These are phyloP conservation scores for Pichia sp. DNA, from an alignment of 1,139 yeast species.

Conservation along the genomic window DNA sequence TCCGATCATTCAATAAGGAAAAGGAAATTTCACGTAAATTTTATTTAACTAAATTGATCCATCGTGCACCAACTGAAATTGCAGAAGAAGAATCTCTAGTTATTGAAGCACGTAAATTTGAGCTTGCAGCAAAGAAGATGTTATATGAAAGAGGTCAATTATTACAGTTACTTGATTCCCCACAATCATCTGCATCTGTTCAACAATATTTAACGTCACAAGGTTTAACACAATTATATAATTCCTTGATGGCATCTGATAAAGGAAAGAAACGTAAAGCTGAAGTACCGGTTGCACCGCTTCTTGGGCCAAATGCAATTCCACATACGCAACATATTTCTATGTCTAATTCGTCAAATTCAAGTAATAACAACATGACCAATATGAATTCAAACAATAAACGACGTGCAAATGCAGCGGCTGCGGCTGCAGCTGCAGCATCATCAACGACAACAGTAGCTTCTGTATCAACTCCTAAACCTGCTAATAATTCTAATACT, in stretches of 20 bases:
- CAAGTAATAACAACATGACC: neutral
- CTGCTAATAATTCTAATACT: slow-evolving; percentile 25
- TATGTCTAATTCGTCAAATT: slow-evolving; percentile 30
- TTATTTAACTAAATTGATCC: slow-evolving; percentile 68
- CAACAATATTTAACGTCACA: slow-evolving; percentile 79
- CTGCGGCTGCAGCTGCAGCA: neutral
- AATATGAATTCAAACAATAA: neutral
- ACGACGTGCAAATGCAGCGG: slow-evolving; percentile 3
- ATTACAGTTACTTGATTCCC: slow-evolving; percentile 76
- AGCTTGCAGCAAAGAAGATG: slow-evolving; percentile 87
- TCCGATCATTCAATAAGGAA: slow-evolving; percentile 48
- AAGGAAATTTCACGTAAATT: slow-evolving; percentile 75
- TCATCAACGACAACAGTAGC: too few relatives aligned
- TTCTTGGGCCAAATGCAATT: slow-evolving; percentile 54
- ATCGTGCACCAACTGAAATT: slow-evolving; percentile 89
- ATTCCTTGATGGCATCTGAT: slow-evolving; percentile 71
- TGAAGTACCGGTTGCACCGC: slow-evolving; percentile 49
- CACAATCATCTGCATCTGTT: slow-evolving; percentile 71
- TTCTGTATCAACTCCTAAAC: slow-evolving; percentile 7
- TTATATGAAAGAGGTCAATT: slow-evolving; percentile 76
- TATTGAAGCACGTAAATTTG: slow-evolving; percentile 87
- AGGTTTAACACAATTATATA: slow-evolving; percentile 82
- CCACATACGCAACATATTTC: slow-evolving; percentile 27
- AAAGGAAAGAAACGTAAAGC: slow-evolving; percentile 54
- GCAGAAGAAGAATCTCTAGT: slow-evolving; percentile 96